Evolutionary conservation across 208 protist species (phyloP).

Genomic region (Crithidia acanthocephali): DNA sequence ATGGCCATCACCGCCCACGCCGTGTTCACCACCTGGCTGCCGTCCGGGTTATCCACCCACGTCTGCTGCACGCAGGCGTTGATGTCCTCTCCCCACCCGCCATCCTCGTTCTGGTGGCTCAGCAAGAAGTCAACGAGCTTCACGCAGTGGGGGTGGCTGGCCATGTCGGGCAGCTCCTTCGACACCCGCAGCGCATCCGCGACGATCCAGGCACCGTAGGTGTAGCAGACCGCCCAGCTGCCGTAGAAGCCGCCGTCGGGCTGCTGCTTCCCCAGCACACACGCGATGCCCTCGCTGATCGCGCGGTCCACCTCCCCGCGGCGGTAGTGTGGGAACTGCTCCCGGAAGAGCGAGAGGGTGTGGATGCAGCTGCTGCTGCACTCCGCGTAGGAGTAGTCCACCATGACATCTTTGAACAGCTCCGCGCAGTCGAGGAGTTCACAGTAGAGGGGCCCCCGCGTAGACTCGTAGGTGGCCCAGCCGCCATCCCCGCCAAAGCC

Average conservation of each 20-base stretch:
- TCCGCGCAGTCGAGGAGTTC: conserved; percentile 97
- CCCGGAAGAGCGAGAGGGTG: conserved; percentile 92
- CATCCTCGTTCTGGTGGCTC: conserved; percentile 93
- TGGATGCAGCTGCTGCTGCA: conserved; percentile 96
- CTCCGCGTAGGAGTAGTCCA: conserved; percentile 98
- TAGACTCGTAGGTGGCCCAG: conserved; percentile 96
- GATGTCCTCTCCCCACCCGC: conserved; percentile 97
- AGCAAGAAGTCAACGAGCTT: conserved; percentile 91
- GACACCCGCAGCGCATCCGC: conserved; percentile 89
- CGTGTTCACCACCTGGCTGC: conserved; percentile 97
- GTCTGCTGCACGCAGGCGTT: conserved; percentile 86
- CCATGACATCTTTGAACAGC: conserved; percentile 98
- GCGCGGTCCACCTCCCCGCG: conserved; percentile 85
- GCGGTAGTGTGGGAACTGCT: conserved; percentile 91
- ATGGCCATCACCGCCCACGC: conserved; percentile 96
- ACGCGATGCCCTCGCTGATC: conserved; percentile 89
- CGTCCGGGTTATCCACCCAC: conserved; percentile 86
- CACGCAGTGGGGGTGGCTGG: conserved; percentile 74
- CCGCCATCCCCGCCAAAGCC: conserved; percentile 82
- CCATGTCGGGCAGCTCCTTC: conserved; percentile 74
- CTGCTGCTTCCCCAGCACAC: conserved; percentile 89
- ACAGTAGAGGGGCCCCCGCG: conserved; percentile 84
- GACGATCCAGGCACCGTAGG: conserved; percentile 97
- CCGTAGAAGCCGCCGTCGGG: conserved; percentile 95
- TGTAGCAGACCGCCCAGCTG: conserved; percentile 98